These are phyloP conservation scores for Paecilomyces formosus DNA, from an alignment of 2,329 filamentous ascomycete genomes.

Conservation along the genomic window DNA sequence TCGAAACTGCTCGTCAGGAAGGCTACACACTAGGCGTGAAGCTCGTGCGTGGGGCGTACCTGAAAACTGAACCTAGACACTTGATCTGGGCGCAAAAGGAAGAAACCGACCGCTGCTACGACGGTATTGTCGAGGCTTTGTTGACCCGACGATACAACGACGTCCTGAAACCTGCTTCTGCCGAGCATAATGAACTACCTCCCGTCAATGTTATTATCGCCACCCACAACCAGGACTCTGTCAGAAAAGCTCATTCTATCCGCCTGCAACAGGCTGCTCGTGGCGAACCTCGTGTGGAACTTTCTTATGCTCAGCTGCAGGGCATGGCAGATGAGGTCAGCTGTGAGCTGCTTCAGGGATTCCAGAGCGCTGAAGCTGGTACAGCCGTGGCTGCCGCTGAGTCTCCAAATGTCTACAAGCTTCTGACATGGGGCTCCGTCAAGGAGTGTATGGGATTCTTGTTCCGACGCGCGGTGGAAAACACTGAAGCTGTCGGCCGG, in stretches of 20 bases:
- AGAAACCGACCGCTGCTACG: conserved; percentile 46
- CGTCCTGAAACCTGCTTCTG: conserved; percentile 40
- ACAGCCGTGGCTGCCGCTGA: conserved; percentile 18
- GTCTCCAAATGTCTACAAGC: conserved; percentile 49
- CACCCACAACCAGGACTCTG: conserved; percentile 51
- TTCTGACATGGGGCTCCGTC: conserved; percentile 53
- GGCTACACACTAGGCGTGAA: conserved; percentile 47
- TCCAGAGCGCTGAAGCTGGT: conserved; percentile 18
- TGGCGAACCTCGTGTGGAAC: conserved; percentile 37
- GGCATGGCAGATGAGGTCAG: conserved; percentile 95
- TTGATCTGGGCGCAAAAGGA: conserved; percentile 41
- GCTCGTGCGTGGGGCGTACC: conserved; percentile 48
- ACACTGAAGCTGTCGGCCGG: conserved; percentile 54
- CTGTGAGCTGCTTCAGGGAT: conserved; percentile 45
- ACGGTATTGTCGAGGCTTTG: conserved; percentile 48
- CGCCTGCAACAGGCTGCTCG: conserved; percentile 38
- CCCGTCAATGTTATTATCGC: conserved; percentile 50
- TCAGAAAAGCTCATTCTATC: conserved; percentile 43
- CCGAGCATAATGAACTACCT: conserved; percentile 29
- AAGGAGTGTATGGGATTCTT: conserved; percentile 54
- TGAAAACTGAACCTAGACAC: conserved; percentile 40
- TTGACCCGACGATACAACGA: conserved; percentile 53
- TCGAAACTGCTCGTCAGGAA: conserved; percentile 38
- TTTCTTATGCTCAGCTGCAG: conserved; percentile 72
- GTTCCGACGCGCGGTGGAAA: conserved; percentile 64